Evolutionary conservation across 371 early-diverging fungal genomes (phyloP).

Genomic region (Mucor racemosus): DNA sequence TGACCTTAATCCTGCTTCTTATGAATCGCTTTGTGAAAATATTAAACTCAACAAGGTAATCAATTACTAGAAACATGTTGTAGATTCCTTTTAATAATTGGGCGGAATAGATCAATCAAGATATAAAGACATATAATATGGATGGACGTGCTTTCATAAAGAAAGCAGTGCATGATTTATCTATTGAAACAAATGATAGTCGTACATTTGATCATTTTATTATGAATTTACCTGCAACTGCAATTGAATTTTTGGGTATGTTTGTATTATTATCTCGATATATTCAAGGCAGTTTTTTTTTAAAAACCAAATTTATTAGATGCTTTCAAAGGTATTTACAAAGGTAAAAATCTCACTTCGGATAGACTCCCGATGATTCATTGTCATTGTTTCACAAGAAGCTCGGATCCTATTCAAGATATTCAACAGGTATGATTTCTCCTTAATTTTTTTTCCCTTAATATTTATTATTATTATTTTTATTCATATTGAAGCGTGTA

Average conservation of each 20-base stretch:
- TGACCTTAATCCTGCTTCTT: slow-evolving; percentile 96
- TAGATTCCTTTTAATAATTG: too few relatives aligned
- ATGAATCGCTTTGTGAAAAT: slow-evolving; percentile 82
- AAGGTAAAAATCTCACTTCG: slow-evolving; percentile 43
- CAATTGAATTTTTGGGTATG: slow-evolving; percentile 91
- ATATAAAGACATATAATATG: slow-evolving; percentile 77
- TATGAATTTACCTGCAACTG: slow-evolving; percentile 97
- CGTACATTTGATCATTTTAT: slow-evolving; percentile 89
- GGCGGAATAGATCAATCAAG: not conserved
- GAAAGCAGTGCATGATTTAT: slow-evolving; percentile 60
- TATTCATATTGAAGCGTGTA: slow-evolving; percentile 45
- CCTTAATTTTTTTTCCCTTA: not conserved
- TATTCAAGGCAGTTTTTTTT: slow-evolving; percentile 14
- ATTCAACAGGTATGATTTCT: slow-evolving; percentile 35
- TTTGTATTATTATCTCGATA: too few relatives aligned
- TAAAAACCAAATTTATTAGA: slow-evolving; percentile 53
- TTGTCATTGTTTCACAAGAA: slow-evolving; percentile 93
- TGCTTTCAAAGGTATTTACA: slow-evolving; percentile 74
- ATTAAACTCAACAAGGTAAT: slow-evolving; percentile 83
- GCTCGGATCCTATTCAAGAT: slow-evolving; percentile 71
- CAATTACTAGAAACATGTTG: too few relatives aligned
- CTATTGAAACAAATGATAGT: slow-evolving; percentile 40
- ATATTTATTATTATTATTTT: too few relatives aligned
- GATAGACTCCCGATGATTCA: slow-evolving; percentile 85
- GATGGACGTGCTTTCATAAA: slow-evolving; percentile 93